Percentiles rank a stretch among this genome's conserved stretches.
These are phyloP conservation scores for Saprolegnia diclina DNA, from an alignment of 352 stramenopile genomes.

Conservation along the genomic window DNA sequence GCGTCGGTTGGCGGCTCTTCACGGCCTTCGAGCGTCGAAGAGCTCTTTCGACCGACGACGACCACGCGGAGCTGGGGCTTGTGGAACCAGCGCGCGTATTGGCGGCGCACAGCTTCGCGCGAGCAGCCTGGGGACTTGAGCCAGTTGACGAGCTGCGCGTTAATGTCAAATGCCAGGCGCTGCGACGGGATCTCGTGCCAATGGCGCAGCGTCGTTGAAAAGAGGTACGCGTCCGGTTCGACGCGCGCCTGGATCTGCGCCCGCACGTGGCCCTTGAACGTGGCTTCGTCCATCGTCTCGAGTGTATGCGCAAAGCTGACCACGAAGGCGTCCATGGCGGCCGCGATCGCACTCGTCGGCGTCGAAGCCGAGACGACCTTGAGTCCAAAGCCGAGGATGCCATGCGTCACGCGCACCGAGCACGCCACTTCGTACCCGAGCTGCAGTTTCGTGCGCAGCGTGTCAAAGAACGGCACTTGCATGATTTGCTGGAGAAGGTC, in stretches of 20 bases:
- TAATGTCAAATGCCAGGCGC: constrained; percentile 68
- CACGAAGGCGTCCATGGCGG: constrained; percentile 68
- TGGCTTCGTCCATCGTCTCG: constrained; percentile 52
- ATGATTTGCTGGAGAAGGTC: constrained; percentile 85
- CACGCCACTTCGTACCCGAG: constrained; percentile 88
- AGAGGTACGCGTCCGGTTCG: constrained; percentile 74
- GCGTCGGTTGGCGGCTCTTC: neutral
- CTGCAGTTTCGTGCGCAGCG: constrained; percentile 82
- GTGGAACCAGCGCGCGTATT: neutral
- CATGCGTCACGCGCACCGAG: constrained; percentile 70
- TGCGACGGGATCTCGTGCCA: constrained; percentile 76
- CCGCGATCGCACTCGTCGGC: constrained; percentile 50
- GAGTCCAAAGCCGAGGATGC: constrained; percentile 74
- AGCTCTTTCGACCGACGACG: neutral
- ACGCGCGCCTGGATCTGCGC: constrained; percentile 74
- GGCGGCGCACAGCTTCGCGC: neutral
- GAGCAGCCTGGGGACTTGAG: constrained; percentile 34
- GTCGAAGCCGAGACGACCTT: constrained; percentile 80
- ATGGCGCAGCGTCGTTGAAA: constrained; percentile 63
- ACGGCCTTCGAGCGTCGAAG: neutral
- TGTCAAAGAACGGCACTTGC: constrained; percentile 85
- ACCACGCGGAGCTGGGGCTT: neutral
- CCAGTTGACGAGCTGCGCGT: constrained; percentile 61
- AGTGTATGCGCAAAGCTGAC: constrained; percentile 73
- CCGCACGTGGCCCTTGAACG: constrained; percentile 75